Evolutionary conservation across 495 filamentous ascomycete species (phyloP).

Genomic region (Platismatia glauca): DNA sequence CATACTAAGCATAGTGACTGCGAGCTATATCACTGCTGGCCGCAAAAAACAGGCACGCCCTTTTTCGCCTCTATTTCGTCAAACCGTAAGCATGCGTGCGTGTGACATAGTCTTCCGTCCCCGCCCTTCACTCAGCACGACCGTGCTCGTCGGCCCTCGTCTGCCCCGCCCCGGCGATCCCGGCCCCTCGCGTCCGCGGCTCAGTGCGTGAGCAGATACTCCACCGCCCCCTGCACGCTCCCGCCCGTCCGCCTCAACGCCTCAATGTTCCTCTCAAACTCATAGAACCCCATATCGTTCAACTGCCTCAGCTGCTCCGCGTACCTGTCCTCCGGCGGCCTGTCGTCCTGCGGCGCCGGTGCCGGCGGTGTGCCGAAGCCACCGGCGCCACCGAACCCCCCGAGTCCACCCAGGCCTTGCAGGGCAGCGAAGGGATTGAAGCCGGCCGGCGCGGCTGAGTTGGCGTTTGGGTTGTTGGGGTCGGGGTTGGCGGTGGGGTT

Average conservation of each 20-base stretch:
- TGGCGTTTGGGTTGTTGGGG: slow-evolving; percentile 28
- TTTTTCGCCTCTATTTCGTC: not conserved
- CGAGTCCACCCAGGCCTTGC: slow-evolving; percentile 35
- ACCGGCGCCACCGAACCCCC: slow-evolving; percentile 31
- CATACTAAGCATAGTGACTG: slow-evolving; percentile 2
- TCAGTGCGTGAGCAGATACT: slow-evolving; percentile 50
- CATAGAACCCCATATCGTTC: slow-evolving; percentile 98
- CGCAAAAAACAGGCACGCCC: not conserved
- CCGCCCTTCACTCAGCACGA: not conserved
- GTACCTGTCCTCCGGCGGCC: slow-evolving; percentile 90
- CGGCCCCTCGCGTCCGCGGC: not conserved
- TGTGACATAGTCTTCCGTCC: not conserved
- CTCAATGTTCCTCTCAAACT: slow-evolving; percentile 87
- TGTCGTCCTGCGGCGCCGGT: slow-evolving; percentile 58
- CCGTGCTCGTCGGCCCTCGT: not conserved
- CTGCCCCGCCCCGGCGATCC: not conserved
- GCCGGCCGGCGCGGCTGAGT: slow-evolving; percentile 27
- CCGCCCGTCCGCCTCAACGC: slow-evolving; percentile 84
- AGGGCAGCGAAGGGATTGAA: slow-evolving; percentile 31
- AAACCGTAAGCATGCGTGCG: not conserved
- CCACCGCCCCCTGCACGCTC: slow-evolving; percentile 90
- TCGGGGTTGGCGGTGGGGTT: slow-evolving; percentile 29
- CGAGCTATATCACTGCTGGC: not conserved
- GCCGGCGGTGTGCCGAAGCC: slow-evolving; percentile 30
- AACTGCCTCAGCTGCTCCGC: slow-evolving; percentile 83